Evolutionary conservation across 2,329 filamentous ascomycete species (phyloP).

Genomic region (Talaromyces marneffei): DNA sequence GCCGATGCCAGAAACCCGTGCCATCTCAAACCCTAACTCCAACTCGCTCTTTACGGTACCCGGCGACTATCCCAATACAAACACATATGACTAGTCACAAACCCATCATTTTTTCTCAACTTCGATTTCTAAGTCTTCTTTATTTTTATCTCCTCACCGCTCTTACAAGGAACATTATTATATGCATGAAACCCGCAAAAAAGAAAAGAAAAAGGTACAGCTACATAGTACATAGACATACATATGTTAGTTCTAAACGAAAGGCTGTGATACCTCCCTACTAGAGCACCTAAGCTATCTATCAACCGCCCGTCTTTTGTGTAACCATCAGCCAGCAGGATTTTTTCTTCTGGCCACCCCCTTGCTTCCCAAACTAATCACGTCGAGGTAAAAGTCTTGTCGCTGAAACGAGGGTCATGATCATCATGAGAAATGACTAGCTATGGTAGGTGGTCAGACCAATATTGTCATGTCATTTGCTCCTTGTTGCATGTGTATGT

Average conservation of each 20-base stretch:
- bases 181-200: background rate
- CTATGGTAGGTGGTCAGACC: background rate
- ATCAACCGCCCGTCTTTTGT: background rate
- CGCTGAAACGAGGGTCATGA: conserved; percentile 1
- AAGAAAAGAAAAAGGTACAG: background rate
- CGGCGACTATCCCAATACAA: background rate
- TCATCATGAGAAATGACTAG: background rate
- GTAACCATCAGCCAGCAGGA: conserved; percentile 3
- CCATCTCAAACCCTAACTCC: background rate
- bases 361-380: conserved; percentile 8
- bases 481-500: background rate
- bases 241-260: conserved; percentile 1
- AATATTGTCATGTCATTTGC: background rate
- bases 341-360: background rate
- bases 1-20: background rate
- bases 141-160: background rate
- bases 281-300: background rate
- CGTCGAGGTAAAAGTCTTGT: background rate
- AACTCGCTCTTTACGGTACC: no score
- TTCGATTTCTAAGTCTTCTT: background rate
- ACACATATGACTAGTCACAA: conserved; percentile 1
- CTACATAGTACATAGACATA: background rate
- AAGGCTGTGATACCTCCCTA: background rate
- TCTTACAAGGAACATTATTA: background rate
- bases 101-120: background rate